Base-by-base conservation (phyloP, 2,329 filamentous ascomycete genomes). In the Talaromyces sp. region DNA sequence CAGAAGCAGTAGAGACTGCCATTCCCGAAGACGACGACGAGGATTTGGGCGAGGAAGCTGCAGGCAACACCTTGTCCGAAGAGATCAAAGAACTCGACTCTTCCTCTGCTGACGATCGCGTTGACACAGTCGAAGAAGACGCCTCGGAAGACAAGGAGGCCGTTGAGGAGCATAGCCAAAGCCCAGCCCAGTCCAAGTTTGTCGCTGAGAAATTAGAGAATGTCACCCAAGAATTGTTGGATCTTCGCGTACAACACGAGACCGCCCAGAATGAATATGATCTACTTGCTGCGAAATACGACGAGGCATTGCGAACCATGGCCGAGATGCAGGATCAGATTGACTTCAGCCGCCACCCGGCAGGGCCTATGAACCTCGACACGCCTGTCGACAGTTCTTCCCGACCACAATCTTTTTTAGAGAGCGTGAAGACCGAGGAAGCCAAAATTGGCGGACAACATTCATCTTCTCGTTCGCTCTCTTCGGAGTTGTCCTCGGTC, bases 131-230 rank as follows among this genome's bases (percentile, higher is more conserved):
- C 3, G 68, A 78, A n/a, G 73, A 80, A 63, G 73, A 68, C 18
- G 71, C 69, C 8, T 73, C 75, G 3, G 72, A 64, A 66, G 67
- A 68, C 25, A 65, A 72, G 7, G 68, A 71, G 25, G 60, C 67
- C 3, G 16, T 18, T 5, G 58, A 68, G n/a, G 63, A 69, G 18
- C 80, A 81, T 14, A 79, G 84, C 50, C 84, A 85, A 65, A 95
- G 86, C 72, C 88, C 90, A 14, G 90, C 91, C 0, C 93, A 97
- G 74, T 88, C 87, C 50, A 90, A 88, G 67, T 92, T 92, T 69
- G 90, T 97, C 60, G 89, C 90, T 6, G 93, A 98, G 73, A 97
- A 98, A 78, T 85, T 98, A 14, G 93, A 98, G 71, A 88, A 83
- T 42, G 89, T 98, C 44, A 95, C 90, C 0, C 92, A 96, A 73